Evolutionary conservation across 192 early-diverging fungal species (phyloP), one percentile per base, ranked within the genome.

Genomic region (Blastocladiella britannica): DNA sequence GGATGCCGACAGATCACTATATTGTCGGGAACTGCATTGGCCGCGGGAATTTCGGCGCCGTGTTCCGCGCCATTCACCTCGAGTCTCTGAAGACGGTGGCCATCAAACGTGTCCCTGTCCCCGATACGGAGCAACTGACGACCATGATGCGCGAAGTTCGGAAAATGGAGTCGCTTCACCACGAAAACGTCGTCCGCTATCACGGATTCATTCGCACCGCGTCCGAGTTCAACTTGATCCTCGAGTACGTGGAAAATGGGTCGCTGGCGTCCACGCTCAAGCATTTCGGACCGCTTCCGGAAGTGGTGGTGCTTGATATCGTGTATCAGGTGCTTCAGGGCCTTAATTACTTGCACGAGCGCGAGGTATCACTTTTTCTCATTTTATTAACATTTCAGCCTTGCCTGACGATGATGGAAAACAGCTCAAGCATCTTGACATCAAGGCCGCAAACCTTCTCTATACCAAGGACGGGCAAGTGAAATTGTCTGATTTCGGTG

Each of bases 401-500:
- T n/a, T n/a, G n/a, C n/a, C n/a, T 20, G 37, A 20, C 9, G 15
- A 4, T 20, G 9, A 20, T 47, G n/a, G n/a, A n/a, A n/a, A n/a
- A n/a, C n/a, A 47, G 37, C 37, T 47, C 37, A 47, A 74, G n/a
- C 94, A 97, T 68, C 82, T 89, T 57, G 94, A 97, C 65, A 65
- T 97, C 25, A 97, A 97, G 67, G 91, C 88, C 3, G 90, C 91
- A 52, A 97, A 97, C 67, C 88, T 97, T 53, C 65, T 97, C 43
- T 87, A 88, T 0, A 97, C 93, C n/a, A 97, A 97, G 60, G 82
- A 82, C 26, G 93, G 91, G 1, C 82, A 88, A 63, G 88, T 93
- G 4, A 97, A 97, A 64, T 71, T 97, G 28, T 83, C 89, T 0
- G 93, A 97, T 62, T 97, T 97, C 75, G 93, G 93, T 30, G 91